phyloP scores from a whole-genome alignment of 2,329 filamentous ascomycete genomes.

The Xylogone sp. region DNA sequence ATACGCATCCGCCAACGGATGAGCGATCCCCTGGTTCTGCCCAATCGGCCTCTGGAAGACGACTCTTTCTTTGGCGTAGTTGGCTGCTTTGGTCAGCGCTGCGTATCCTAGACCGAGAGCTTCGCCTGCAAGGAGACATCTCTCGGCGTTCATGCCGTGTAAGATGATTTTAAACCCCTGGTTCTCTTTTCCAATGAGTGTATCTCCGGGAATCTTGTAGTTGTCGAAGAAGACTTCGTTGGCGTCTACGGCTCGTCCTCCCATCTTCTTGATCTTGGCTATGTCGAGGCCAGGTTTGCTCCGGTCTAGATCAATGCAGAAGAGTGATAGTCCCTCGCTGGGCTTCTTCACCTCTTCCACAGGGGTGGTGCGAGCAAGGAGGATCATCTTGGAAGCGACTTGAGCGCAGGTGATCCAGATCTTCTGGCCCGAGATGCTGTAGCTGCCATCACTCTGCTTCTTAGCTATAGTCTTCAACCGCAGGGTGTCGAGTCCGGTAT shows the following conservation, averaged over 20 bases:
- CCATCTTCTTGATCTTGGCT: slow-evolving; percentile 79
- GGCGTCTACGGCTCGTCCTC: slow-evolving; percentile 74
- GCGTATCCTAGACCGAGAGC: slow-evolving; percentile 77
- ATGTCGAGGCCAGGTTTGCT: slow-evolving; percentile 47
- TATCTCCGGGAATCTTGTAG: slow-evolving; percentile 61
- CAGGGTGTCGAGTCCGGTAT: slow-evolving; percentile 75
- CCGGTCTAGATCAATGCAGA: slow-evolving; percentile 74
- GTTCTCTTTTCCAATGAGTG: slow-evolving; percentile 68
- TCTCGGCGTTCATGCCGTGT: slow-evolving; percentile 77
- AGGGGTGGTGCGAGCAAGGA: slow-evolving; percentile 72
- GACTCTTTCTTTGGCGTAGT: slow-evolving; percentile 63
- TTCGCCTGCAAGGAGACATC: slow-evolving; percentile 73
- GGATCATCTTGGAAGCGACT: slow-evolving; percentile 77
- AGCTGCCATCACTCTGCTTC: slow-evolving; percentile 53
- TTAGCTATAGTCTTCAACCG: slow-evolving; percentile 63
- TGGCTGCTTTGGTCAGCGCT: slow-evolving; percentile 56
- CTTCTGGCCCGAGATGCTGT: slow-evolving; percentile 72
- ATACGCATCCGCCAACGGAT: slow-evolving; percentile 62
- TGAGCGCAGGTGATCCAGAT: slow-evolving; percentile 89
- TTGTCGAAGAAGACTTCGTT: slow-evolving; percentile 88
- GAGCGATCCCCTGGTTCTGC: slow-evolving; percentile 61
- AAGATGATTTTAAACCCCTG: slow-evolving; percentile 77
- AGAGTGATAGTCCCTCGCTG: slow-evolving; percentile 73
- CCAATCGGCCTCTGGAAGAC: slow-evolving; percentile 65
- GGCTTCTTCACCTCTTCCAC: slow-evolving; percentile 63